Conservation (phyloP, 2,329 filamentous ascomycete genomes). For the Trichoderma simmonsii region DNA sequence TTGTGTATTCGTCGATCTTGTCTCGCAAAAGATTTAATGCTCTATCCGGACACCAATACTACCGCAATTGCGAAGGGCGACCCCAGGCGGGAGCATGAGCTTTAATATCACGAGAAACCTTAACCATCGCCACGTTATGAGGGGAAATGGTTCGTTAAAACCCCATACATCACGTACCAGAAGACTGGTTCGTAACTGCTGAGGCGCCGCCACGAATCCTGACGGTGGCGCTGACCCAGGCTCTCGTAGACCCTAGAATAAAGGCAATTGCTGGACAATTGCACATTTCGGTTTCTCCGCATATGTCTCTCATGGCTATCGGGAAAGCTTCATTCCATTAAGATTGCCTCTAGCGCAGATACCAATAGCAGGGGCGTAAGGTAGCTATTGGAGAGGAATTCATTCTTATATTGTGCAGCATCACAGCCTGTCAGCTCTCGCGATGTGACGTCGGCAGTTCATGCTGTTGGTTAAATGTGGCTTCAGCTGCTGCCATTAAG, state of each 20-base stretch:
- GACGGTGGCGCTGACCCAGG: neutral
- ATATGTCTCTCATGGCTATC: neutral
- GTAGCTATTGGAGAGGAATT: neutral
- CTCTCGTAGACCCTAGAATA: neutral
- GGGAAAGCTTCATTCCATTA: neutral
- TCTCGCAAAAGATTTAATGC: neutral
- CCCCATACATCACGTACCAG: neutral
- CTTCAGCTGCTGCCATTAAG: neutral
- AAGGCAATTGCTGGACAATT: neutral
- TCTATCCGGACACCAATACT: neutral
- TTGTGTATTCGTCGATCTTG: neutral
- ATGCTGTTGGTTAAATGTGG: neutral
- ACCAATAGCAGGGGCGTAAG: neutral
- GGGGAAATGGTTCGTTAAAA: neutral
- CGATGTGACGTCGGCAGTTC: neutral
- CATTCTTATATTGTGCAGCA: neutral
- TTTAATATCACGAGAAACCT: neutral
- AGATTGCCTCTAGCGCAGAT: neutral
- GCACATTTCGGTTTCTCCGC: neutral
- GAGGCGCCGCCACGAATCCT: conserved; percentile 9
- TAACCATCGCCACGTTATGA: neutral
- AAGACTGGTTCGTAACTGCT: neutral
- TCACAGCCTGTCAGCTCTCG: neutral
- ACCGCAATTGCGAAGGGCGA: neutral
- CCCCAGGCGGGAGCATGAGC: neutral